Base-by-base conservation (phyloP, 2,329 filamentous ascomycete species). In the Ophiognomonia clavigignenti-juglandacearum region DNA sequence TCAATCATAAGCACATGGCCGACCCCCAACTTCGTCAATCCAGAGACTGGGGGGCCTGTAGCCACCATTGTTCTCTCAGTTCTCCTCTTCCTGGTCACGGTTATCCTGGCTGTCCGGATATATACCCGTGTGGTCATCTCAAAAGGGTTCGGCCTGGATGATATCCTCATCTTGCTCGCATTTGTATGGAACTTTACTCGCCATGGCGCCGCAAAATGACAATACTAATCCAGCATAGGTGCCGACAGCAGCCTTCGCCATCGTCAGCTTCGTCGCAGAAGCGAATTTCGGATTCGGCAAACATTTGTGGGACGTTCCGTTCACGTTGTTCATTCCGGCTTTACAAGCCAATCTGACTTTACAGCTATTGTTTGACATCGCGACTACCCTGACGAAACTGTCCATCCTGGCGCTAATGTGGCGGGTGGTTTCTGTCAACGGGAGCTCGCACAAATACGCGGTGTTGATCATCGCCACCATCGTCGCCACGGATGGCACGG, bases 401-500 rank as follows among this genome's bases (percentile, higher is more conserved):
- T 70, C 68, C 2, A 69, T 70, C 58, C 61, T 71, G 8, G 59
- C 61, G 10, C 59, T 69, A 34, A 58, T 69, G 23, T 63, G 68
- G 39, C 57, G 66, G 19, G 56, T 71, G 13, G 61, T 65, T 3
- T 56, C 59, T 14, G 61, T 61, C 5, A 61, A 60, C 3, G 55
- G 55, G 6, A 57, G 54, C 20, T 59, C 57, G 32, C 61, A 65
- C 50, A 60, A 60, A 19, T 56, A 52, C 23, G 53, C 63, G 16
- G 61, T 66, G 14, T 42, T 59, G 14, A 47, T 56, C 9, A 54
- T 67, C n/a, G 59, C 57, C 3, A 48, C 48, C 4, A 19, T 67
- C 24, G 60, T 67, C 27, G 53, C 58, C 20, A 32, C 63, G 26
- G 62, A 62, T 42, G 53, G 58, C 18, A 52, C 67, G 32, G 53